Conservation (phyloP, 345 rosid species). For the Citrus maxima region DNA sequence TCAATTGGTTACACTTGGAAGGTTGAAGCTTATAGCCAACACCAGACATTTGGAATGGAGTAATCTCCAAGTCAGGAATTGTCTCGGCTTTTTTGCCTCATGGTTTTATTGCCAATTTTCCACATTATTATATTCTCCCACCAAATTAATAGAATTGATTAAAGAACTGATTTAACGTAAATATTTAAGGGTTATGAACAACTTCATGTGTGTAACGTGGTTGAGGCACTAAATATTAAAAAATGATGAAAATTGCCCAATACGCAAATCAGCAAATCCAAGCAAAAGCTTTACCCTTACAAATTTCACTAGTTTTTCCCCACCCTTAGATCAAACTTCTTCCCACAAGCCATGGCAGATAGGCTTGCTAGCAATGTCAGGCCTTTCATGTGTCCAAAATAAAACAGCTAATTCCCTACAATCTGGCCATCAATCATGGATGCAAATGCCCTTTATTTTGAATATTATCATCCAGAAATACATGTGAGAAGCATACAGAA, state of each 20-base stretch:
- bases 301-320: background rate
- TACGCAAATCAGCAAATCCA: background rate
- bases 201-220: background rate
- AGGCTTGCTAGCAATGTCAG: background rate
- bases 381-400: background rate
- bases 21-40: constrained; percentile 2
- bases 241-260: background rate
- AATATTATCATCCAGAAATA: background rate
- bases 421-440: background rate
- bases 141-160: background rate
- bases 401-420: background rate
- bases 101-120: background rate
- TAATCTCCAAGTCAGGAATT: constrained; percentile 22
- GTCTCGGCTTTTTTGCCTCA: constrained; percentile 7
- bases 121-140: background rate
- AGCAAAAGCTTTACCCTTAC: background rate
- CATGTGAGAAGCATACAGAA: background rate
- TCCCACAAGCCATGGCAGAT: background rate
- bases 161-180: background rate
- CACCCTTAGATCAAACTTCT: background rate
- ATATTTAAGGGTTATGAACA: background rate
- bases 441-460: background rate
- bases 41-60: constrained; percentile 27
- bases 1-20: background rate
- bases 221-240: too few relatives aligned